These are phyloP conservation scores for Heimioporus sp. DNA, from an alignment of 768 basidiomycete species.

Conservation along the genomic window DNA sequence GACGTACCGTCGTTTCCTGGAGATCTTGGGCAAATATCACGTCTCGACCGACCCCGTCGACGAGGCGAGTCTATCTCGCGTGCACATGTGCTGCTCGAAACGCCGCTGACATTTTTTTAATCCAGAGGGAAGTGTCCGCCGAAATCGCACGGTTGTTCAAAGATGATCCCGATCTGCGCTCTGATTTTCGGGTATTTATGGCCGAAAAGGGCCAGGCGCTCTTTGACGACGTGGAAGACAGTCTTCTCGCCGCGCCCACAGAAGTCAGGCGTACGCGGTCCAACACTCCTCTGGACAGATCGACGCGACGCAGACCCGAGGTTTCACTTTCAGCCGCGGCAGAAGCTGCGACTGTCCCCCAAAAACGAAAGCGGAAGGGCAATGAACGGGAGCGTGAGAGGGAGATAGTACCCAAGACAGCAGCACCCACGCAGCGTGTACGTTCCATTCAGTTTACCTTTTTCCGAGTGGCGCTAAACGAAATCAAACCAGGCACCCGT, in stretches of 20 bases:
- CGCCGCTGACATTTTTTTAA: neutral
- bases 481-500: slow-evolving; percentile 23
- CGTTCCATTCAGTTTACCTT: slow-evolving; percentile 1
- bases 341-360: slow-evolving; percentile 44
- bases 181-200: slow-evolving; percentile 75
- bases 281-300: slow-evolving; percentile 33
- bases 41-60: slow-evolving; percentile 58
- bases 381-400: slow-evolving; percentile 42
- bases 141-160: slow-evolving; percentile 71
- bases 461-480: neutral
- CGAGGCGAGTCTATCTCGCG: slow-evolving; percentile 42
- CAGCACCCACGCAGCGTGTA: slow-evolving; percentile 24
- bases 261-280: slow-evolving; percentile 35
- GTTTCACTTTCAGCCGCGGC: slow-evolving; percentile 40
- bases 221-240: slow-evolving; percentile 43
- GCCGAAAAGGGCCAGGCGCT: slow-evolving; percentile 55
- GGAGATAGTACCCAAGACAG: slow-evolving; percentile 26
- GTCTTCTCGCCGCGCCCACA: slow-evolving; percentile 25
- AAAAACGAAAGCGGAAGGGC: slow-evolving; percentile 68
- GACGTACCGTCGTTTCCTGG: slow-evolving; percentile 77
- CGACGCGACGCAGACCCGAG: slow-evolving; percentile 46
- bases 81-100: neutral
- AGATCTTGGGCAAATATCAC: slow-evolving; percentile 67
- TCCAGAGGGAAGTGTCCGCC: slow-evolving; percentile 59
- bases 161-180: slow-evolving; percentile 69